Evolutionary conservation across 768 basidiomycete genomes (phyloP).

Genomic region (Naganishia antarctica): DNA sequence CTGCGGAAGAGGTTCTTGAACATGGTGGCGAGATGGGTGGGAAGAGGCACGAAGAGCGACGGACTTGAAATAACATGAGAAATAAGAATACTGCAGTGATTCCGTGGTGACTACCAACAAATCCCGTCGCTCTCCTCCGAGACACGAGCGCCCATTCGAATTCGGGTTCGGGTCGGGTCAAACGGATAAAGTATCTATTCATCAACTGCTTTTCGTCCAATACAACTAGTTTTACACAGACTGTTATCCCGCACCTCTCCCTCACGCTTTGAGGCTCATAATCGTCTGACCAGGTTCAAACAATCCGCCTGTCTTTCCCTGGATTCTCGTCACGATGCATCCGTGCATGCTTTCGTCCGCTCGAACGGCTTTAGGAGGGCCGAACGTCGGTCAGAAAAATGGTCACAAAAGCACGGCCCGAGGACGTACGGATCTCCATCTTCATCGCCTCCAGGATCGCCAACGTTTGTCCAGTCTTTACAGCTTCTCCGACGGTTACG

Average conservation of each 20-base stretch:
- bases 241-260: too few species aligned
- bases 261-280: constrained; percentile 23
- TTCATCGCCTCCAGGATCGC: constrained; percentile 41
- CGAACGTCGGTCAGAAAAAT: neutral
- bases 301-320: constrained; percentile 28
- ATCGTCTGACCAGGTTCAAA: constrained; percentile 35
- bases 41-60: too few species aligned
- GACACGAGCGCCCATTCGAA: neutral
- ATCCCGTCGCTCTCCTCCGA: neutral
- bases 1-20: constrained; percentile 7
- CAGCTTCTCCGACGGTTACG: constrained; percentile 30
- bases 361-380: constrained; percentile 27
- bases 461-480: constrained; percentile 33
- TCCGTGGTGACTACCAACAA: neutral
- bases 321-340: constrained; percentile 27
- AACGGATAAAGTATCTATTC: too few species aligned
- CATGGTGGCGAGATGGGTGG: constrained; percentile 10
- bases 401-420: neutral
- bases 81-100: too few species aligned
- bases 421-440: constrained; percentile 39
- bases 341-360: constrained; percentile 34
- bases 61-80: too few species aligned
- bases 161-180: constrained; percentile 14
- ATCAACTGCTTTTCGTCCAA: too few species aligned
- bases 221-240: too few species aligned